Conservation (phyloP, 768 basidiomycete species). For the Boletus rufocinnamomeus region DNA sequence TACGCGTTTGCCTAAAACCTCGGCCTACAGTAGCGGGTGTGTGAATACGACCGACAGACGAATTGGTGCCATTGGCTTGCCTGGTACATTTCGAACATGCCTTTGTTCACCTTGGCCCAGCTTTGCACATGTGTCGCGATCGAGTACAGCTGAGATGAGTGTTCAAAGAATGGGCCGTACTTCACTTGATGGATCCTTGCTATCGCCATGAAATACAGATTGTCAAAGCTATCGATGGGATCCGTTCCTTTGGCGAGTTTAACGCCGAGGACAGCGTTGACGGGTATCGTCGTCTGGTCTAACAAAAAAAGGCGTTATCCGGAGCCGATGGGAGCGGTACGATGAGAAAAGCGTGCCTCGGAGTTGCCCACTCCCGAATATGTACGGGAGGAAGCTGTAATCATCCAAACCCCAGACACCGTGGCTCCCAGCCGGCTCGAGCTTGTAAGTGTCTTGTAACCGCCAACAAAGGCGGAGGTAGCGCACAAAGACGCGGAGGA, state of each 20-base stretch:
- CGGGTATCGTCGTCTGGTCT: conserved; percentile 68
- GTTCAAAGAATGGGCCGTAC: conserved; percentile 86
- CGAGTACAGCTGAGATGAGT: conserved; percentile 85
- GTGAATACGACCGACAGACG: conserved; percentile 3
- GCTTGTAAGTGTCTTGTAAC: conserved; percentile 83
- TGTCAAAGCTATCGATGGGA: conserved; percentile 42
- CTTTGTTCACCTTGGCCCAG: conserved; percentile 89
- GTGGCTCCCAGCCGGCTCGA: conserved; percentile 96
- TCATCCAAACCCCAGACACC: conserved; percentile 99
- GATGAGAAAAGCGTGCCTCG: conserved; percentile 51
- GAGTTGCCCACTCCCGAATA: conserved; percentile 90
- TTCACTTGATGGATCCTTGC: conserved; percentile 80
- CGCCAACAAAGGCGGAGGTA: conserved; percentile 84
- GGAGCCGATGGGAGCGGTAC: conserved; percentile 1
- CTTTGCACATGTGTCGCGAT: conserved; percentile 87
- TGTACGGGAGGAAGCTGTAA: conserved; percentile 83
- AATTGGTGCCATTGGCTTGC: conserved; percentile 37
- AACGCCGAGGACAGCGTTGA: conserved; percentile 60
- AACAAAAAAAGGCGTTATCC: conserved; percentile 4
- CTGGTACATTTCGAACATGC: conserved; percentile 96
- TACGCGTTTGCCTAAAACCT: conserved; percentile 92
- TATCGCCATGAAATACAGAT: conserved; percentile 80
- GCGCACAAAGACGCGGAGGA: conserved; percentile 66
- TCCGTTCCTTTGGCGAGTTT: conserved; percentile 39
- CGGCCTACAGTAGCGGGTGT: conserved; percentile 51